Percentiles rank a stretch among this genome's conserved stretches.
phyloP scores from a whole-genome alignment of 805 yeast genomes.

The Suhomyces sp. region DNA sequence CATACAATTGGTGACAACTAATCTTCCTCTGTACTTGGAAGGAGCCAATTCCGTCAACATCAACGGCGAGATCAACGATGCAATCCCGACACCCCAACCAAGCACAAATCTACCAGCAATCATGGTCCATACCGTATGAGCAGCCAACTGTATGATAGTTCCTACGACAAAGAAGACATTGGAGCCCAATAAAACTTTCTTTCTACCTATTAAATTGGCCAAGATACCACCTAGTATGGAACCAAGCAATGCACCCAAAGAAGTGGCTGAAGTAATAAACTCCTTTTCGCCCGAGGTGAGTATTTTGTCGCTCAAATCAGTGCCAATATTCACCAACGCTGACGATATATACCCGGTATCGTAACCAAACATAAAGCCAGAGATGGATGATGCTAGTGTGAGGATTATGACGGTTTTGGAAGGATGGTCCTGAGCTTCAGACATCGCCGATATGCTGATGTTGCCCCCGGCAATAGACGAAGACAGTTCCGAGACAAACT shows the following conservation, averaged over 20 bases:
- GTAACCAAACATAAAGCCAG: slow-evolving; percentile 96
- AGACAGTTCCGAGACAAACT: background rate
- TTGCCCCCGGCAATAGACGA: background rate
- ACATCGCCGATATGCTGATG: background rate
- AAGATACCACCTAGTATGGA: slow-evolving; percentile 73
- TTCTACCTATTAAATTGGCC: slow-evolving; percentile 85
- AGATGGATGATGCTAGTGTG: slow-evolving; percentile 78
- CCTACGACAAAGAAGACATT: slow-evolving; percentile 82
- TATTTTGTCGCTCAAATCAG: slow-evolving; percentile 54
- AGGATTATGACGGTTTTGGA: slow-evolving; percentile 63
- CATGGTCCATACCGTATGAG: slow-evolving; percentile 87
- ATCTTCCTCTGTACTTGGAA: slow-evolving; percentile 82
- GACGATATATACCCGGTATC: slow-evolving; percentile 97
- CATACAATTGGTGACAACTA: slow-evolving; percentile 82
- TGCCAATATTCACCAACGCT: slow-evolving; percentile 82
- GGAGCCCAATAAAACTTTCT: slow-evolving; percentile 77
- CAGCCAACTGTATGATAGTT: slow-evolving; percentile 77
- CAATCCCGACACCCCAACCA: slow-evolving; percentile 97
- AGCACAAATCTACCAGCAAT: slow-evolving; percentile 84
- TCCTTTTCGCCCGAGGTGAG: slow-evolving; percentile 80
- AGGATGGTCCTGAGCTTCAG: slow-evolving; percentile 25
- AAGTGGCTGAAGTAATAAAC: slow-evolving; percentile 89
- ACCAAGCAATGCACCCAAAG: slow-evolving; percentile 86
- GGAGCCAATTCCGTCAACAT: slow-evolving; percentile 94
- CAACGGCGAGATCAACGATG: slow-evolving; percentile 90